phyloP scores from a whole-genome alignment of 495 filamentous ascomycete species.

The Xylaria nigripes region DNA sequence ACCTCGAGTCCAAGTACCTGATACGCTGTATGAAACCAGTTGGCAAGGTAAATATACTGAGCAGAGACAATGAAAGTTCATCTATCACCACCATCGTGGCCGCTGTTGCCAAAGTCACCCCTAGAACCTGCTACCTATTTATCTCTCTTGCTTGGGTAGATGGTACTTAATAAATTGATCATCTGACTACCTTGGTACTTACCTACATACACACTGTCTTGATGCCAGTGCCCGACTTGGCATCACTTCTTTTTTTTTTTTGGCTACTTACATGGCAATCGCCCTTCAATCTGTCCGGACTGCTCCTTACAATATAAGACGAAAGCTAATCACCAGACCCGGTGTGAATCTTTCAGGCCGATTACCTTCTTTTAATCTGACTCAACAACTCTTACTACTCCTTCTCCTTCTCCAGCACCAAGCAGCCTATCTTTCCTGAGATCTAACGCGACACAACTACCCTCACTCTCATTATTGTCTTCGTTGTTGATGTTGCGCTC shows the following conservation, averaged over 20 bases:
- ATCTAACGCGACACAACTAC: neutral
- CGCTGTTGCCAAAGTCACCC: neutral
- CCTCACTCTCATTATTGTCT: neutral
- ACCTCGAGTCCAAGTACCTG: neutral
- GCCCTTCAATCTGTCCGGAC: neutral
- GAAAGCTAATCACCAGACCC: neutral
- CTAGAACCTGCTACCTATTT: too few species aligned
- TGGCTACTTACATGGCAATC: neutral
- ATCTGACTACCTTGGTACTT: too few species aligned
- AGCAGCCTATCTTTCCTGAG: too few species aligned
- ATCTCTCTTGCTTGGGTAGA: too few species aligned
- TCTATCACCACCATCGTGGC: neutral
- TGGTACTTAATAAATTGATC: too few species aligned
- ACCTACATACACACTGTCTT: neutral
- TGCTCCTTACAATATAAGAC: constrained; percentile 1
- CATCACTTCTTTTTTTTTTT: neutral
- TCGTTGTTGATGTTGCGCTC: neutral
- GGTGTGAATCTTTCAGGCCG: too few species aligned
- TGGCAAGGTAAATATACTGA: too few species aligned
- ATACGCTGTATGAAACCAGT: too few species aligned
- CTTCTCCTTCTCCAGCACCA: too few species aligned
- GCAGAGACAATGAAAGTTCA: neutral
- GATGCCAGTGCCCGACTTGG: neutral
- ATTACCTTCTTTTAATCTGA: too few species aligned
- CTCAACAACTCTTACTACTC: too few species aligned